A percentile compares a stretch with the other conserved stretches of the same genome.
Evolutionary conservation across 352 stramenopile species (phyloP).

Genomic region (Phytophthora tubulina): DNA sequence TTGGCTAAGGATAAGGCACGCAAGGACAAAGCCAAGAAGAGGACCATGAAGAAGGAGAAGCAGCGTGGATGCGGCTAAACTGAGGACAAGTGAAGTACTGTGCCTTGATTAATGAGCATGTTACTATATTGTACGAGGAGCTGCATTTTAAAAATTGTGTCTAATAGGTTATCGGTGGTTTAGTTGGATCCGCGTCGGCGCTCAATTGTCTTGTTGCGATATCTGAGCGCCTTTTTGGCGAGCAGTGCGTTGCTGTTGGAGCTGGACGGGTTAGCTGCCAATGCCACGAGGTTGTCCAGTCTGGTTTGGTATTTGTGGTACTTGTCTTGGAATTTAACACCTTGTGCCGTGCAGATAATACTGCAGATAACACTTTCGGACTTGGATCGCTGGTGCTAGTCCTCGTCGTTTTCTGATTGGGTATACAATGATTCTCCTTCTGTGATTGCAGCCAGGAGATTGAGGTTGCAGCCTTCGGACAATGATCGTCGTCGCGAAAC

Average conservation of each 20-base stretch:
- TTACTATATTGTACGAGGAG: constrained; percentile 21
- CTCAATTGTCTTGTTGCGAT: constrained; percentile 34
- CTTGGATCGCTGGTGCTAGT: constrained; percentile 20
- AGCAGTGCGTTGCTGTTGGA: constrained; percentile 37
- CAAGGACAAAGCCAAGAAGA: constrained; percentile 81
- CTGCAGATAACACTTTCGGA: constrained; percentile 38
- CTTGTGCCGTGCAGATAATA: constrained; percentile 41
- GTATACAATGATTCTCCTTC: constrained; percentile 1
- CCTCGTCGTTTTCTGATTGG: not conserved
- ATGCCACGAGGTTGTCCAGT: constrained; percentile 25
- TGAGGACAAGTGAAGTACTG: not conserved
- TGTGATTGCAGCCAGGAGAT: constrained; percentile 16
- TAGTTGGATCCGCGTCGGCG: constrained; percentile 23
- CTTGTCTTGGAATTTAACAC: constrained; percentile 34
- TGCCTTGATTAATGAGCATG: not conserved
- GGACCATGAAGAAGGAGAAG: constrained; percentile 79
- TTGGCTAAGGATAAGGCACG: constrained; percentile 71
- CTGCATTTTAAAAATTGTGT: constrained; percentile 23
- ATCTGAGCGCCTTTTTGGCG: constrained; percentile 41
- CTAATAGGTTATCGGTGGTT: constrained; percentile 13
- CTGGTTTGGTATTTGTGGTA: constrained; percentile 23
- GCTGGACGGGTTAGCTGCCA: constrained; percentile 25
- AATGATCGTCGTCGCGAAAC: constrained; percentile 27
- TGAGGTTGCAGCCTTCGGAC: constrained; percentile 27
- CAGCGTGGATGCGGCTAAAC: constrained; percentile 69